phyloP scores from a whole-genome alignment of 2,329 filamentous ascomycete genomes.

The Leptographium wingfieldii region DNA sequence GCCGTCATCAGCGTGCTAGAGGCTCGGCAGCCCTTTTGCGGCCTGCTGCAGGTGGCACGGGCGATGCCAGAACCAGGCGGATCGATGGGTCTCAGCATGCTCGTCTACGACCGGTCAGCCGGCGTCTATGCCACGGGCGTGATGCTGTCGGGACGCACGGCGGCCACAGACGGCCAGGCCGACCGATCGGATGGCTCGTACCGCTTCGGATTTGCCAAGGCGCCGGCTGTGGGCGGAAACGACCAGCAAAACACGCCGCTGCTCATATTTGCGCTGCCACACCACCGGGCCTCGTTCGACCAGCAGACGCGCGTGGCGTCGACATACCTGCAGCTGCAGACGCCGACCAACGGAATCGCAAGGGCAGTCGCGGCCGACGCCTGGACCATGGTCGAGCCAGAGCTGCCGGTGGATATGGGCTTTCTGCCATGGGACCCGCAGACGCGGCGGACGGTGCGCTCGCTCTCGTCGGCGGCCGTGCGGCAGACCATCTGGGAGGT shows the following conservation, averaged over 20 bases:
- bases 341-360: constrained; percentile 74
- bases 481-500: constrained; percentile 46
- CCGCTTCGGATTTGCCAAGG: constrained; percentile 58
- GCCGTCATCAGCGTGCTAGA: constrained; percentile 49
- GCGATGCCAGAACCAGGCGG: constrained; percentile 48
- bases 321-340: constrained; percentile 51
- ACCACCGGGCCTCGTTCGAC: constrained; percentile 71
- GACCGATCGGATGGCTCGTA: constrained; percentile 54
- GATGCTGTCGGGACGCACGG: constrained; percentile 41
- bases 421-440: constrained; percentile 66
- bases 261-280: constrained; percentile 79
- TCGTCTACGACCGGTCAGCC: constrained; percentile 58
- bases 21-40: constrained; percentile 56
- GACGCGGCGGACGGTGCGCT: constrained; percentile 27
- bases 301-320: constrained; percentile 36
- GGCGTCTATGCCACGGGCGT: constrained; percentile 61
- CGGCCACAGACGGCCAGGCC: constrained; percentile 22
- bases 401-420: constrained; percentile 60
- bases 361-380: constrained; percentile 57
- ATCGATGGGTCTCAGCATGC: constrained; percentile 15
- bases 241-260: constrained; percentile 31
- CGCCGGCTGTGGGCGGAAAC: neutral
- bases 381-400: constrained; percentile 66
- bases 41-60: constrained; percentile 74
- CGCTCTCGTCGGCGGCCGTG: constrained; percentile 35